Conservation (phyloP, 768 basidiomycete species). For the Antrodiella citrinella region DNA sequence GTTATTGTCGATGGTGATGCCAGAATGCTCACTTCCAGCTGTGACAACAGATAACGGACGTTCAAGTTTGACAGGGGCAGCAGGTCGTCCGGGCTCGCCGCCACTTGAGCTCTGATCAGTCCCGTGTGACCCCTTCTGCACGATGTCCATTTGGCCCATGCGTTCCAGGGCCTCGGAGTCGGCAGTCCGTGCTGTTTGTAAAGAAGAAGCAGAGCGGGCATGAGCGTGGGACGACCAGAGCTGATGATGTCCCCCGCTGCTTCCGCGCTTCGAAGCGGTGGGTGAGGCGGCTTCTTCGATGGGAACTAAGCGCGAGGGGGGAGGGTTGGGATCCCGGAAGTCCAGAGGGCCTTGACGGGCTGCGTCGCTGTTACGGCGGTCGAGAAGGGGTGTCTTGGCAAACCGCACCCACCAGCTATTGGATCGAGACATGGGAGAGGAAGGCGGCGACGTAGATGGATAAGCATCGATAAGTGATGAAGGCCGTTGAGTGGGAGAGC, state of each 20-base stretch:
- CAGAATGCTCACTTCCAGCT: background rate
- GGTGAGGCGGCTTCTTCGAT: constrained; percentile 45
- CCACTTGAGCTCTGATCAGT: constrained; percentile 15
- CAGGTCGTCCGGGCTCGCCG: constrained; percentile 8
- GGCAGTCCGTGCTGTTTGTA: constrained; percentile 53
- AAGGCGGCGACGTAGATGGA: constrained; percentile 22
- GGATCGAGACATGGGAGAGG: constrained; percentile 49
- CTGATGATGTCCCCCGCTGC: constrained; percentile 9
- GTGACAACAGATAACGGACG: background rate
- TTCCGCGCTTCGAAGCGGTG: constrained; percentile 5
- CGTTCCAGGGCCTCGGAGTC: constrained; percentile 63
- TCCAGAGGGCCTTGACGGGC: constrained; percentile 28
- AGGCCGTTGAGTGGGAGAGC: constrained; percentile 21
- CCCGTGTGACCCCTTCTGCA: constrained; percentile 33
- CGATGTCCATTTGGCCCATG: constrained; percentile 64
- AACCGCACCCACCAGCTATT: constrained; percentile 79
- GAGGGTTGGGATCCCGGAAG: constrained; percentile 76
- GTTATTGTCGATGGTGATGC: background rate
- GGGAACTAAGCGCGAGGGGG: constrained; percentile 48
- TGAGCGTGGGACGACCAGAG: constrained; percentile 21
- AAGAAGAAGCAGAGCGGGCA: constrained; percentile 32
- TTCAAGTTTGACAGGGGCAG: constrained; percentile 1
- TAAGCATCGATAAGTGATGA: constrained; percentile 37
- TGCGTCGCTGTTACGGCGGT: constrained; percentile 40
- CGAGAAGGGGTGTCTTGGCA: constrained; percentile 55